phyloP scores from a whole-genome alignment of 129 eudicot genomes.

The Artemisia argyi region DNA sequence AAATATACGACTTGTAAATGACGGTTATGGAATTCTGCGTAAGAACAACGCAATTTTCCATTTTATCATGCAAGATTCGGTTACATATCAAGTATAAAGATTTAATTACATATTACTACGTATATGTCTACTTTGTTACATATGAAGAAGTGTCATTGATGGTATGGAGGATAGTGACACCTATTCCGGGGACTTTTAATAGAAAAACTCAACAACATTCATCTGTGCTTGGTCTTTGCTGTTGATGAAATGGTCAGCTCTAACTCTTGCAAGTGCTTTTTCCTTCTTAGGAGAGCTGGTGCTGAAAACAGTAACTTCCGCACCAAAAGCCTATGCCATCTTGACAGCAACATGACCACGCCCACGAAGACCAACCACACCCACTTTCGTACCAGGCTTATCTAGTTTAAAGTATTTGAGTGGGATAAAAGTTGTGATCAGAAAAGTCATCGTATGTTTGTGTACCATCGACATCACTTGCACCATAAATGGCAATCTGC shows the following conservation, averaged over 20 bases:
- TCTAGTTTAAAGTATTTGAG: slow-evolving; percentile 45
- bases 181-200: no score
- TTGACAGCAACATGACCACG: slow-evolving; percentile 64
- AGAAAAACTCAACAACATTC: slow-evolving; percentile 46
- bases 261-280: slow-evolving; percentile 45
- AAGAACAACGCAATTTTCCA: no score
- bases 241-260: slow-evolving; percentile 48
- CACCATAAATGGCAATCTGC: slow-evolving; percentile 32
- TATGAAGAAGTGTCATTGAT: no score
- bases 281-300: slow-evolving; percentile 44
- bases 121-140: no score
- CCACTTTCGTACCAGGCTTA: slow-evolving; percentile 53
- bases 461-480: slow-evolving; percentile 45
- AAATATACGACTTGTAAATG: no score
- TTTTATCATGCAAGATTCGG: no score
- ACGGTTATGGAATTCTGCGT: no score
- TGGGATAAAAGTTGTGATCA: slow-evolving; percentile 53
- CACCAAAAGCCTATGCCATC: slow-evolving; percentile 62
- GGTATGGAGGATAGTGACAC: no score
- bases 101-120: no score
- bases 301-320: slow-evolving; percentile 59
- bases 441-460: slow-evolving; percentile 63
- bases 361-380: slow-evolving; percentile 72
- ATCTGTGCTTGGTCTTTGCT: slow-evolving; percentile 42
- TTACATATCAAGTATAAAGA: no score